These are phyloP conservation scores for Saccharomyces hybrid DNA, from an alignment of 1,139 yeast species.

Conservation along the genomic window DNA sequence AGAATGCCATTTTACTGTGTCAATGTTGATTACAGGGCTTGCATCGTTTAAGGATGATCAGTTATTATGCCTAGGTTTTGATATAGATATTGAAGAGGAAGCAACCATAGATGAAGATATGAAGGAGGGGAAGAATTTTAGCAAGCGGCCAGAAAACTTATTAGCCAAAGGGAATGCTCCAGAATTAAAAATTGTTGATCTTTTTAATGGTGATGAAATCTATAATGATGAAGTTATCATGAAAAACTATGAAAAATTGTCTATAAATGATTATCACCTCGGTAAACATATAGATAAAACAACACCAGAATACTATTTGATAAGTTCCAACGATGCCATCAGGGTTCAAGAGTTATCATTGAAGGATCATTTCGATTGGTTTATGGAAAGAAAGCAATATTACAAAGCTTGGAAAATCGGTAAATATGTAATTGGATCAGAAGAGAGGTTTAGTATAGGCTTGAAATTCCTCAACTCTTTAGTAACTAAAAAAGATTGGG, in stretches of 20 bases:
- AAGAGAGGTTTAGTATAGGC: constrained; percentile 55
- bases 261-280: constrained; percentile 73
- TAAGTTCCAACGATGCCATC: constrained; percentile 79
- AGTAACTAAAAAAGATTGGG: constrained; percentile 48
- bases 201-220: constrained; percentile 62
- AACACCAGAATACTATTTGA: constrained; percentile 49
- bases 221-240: constrained; percentile 77
- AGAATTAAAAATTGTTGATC: constrained; percentile 62
- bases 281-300: constrained; percentile 40
- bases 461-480: constrained; percentile 53
- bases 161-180: constrained; percentile 42
- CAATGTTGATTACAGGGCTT: constrained; percentile 68
- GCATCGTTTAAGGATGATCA: constrained; percentile 64
- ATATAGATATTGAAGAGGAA: background rate
- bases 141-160: constrained; percentile 11
- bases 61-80: constrained; percentile 51
- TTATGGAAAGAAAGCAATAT: constrained; percentile 44
- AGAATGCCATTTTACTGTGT: constrained; percentile 34
- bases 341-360: constrained; percentile 63
- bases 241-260: constrained; percentile 50
- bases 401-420: constrained; percentile 75
- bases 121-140: constrained; percentile 35
- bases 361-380: constrained; percentile 71
- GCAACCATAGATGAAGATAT: constrained; percentile 23
- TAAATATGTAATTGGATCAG: constrained; percentile 44